Base-by-base conservation (phyloP, 371 early-diverging fungal genomes). In the Apophysomyces variabilis region DNA sequence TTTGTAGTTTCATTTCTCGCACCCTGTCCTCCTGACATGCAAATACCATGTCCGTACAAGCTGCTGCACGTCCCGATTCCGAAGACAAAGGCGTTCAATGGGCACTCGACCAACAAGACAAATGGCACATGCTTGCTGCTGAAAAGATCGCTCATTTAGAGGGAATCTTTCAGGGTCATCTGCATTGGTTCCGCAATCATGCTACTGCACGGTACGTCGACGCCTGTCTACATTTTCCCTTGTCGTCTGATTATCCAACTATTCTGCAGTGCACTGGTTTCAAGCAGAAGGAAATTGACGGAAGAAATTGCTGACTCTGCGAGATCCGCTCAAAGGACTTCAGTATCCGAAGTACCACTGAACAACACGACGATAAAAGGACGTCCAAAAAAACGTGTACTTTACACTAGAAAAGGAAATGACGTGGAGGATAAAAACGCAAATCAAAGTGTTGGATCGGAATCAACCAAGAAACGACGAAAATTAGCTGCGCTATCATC, bases 101-200 rank as follows among this genome's bases (percentile, higher is more conserved):
- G 61, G 61, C 61, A 6, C 61, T 16, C 14, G 35, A 61, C 43
- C 61, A 61, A 35, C 61, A 45, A 32, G 46, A 61, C 0, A 39
- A 45, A 16, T 43, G 39, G 44, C 16, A 21, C 9, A 38, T 18
- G 44, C 7, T 32, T 4, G 18, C 44, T 14, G 21, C n/a, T 18
- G 61, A 61, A 8, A 61, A 61, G 61, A 44, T 61, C 18, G 61
- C 39, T 6, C 61, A 61, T 9, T 38, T 61, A 18, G 43, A 61
- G 8, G 26, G 45, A 18, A 14, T 61, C 0, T 61, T 61, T 16
- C 44, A 44, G 1, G 44, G 44, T 16, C 61, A 61, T 35, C 41
- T 44, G 14, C 39, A 43, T 18, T 61, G 61, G 61, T 61, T 61
- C 36, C 61, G 43, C 11, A 35, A 41, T 35, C 61, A 61, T 14